These are phyloP conservation scores for Lasiosphaeria miniovina DNA, from an alignment of 495 filamentous ascomycete genomes.

Conservation along the genomic window DNA sequence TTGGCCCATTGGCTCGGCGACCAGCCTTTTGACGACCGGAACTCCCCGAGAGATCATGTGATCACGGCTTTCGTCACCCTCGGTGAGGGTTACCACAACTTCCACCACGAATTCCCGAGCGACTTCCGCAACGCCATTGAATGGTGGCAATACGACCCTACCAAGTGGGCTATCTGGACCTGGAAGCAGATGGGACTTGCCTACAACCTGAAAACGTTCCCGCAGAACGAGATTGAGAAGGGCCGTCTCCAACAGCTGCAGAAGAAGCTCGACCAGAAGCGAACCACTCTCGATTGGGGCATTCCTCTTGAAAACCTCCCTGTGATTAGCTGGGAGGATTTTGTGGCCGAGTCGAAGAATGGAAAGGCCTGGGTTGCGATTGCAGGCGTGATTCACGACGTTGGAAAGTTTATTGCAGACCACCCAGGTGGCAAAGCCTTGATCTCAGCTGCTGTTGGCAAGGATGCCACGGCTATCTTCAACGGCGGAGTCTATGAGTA, in stretches of 20 bases:
- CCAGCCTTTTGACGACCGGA: slow-evolving; percentile 98
- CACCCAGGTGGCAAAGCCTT: slow-evolving; percentile 96
- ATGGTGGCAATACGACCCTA: slow-evolving; percentile 98
- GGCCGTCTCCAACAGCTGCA: slow-evolving; percentile 93
- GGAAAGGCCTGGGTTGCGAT: slow-evolving; percentile 85
- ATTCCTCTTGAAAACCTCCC: slow-evolving; percentile 89
- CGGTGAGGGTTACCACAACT: slow-evolving; percentile 98
- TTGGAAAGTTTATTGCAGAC: slow-evolving; percentile 90
- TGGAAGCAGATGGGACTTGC: slow-evolving; percentile 94
- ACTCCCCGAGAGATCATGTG: slow-evolving; percentile 94
- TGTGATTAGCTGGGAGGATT: slow-evolving; percentile 96
- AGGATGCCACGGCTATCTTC: slow-evolving; percentile 98
- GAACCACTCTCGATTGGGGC: slow-evolving; percentile 90
- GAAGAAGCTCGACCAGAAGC: slow-evolving; percentile 99
- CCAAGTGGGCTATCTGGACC: slow-evolving; percentile 94
- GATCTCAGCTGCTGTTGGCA: slow-evolving; percentile 88
- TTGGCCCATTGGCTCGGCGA: slow-evolving; percentile 98
- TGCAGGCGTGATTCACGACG: slow-evolving; percentile 94
- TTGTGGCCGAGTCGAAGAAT: slow-evolving; percentile 74
- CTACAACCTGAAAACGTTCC: slow-evolving; percentile 96
- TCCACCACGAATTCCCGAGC: slow-evolving; percentile 99
- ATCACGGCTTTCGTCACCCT: slow-evolving; percentile 94
- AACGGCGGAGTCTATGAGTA: slow-evolving; percentile 93
- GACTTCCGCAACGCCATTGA: slow-evolving; percentile 98
- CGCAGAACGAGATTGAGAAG: slow-evolving; percentile 98